Conservation (phyloP, 106 monocot species). For the Triglochin maritima region DNA sequence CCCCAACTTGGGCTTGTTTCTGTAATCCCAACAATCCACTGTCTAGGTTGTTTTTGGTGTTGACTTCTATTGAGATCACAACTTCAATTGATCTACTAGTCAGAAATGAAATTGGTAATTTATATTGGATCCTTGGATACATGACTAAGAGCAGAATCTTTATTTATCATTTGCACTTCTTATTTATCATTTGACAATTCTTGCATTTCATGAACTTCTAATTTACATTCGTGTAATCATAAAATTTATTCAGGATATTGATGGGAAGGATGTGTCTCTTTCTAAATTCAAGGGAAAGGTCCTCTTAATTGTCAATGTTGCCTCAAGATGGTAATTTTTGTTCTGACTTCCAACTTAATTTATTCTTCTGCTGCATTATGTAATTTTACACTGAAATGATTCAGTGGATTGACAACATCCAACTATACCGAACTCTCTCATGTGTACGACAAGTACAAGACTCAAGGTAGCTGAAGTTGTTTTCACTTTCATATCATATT, state of each 20-base stretch:
- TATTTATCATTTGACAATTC: too few relatives aligned
- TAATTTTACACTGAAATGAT: background rate
- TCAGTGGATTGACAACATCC: constrained; percentile 84
- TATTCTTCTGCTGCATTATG: background rate
- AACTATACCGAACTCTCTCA: constrained; percentile 95
- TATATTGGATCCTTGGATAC: too few relatives aligned
- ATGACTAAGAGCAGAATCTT: too few relatives aligned
- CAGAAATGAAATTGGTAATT: too few relatives aligned
- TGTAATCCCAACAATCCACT: too few relatives aligned
- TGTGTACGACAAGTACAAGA: constrained; percentile 87
- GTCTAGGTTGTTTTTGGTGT: too few relatives aligned
- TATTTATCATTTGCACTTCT: too few relatives aligned
- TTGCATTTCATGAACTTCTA: too few relatives aligned
- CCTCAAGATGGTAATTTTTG: constrained; percentile 73
- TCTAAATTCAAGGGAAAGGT: constrained; percentile 90
- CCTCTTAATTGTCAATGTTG: constrained; percentile 91
- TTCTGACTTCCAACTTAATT: background rate
- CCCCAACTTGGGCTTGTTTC: too few relatives aligned
- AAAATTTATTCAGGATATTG: constrained; percentile 54
- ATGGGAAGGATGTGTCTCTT: constrained; percentile 84
- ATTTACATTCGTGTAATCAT: too few relatives aligned
- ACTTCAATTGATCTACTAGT: too few relatives aligned
- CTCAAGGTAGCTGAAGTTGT: constrained; percentile 54
- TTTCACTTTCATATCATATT: background rate
- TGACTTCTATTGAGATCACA: too few relatives aligned